phyloP scores from a whole-genome alignment of 305 asterid species.

The Coffea humblotiana region DNA sequence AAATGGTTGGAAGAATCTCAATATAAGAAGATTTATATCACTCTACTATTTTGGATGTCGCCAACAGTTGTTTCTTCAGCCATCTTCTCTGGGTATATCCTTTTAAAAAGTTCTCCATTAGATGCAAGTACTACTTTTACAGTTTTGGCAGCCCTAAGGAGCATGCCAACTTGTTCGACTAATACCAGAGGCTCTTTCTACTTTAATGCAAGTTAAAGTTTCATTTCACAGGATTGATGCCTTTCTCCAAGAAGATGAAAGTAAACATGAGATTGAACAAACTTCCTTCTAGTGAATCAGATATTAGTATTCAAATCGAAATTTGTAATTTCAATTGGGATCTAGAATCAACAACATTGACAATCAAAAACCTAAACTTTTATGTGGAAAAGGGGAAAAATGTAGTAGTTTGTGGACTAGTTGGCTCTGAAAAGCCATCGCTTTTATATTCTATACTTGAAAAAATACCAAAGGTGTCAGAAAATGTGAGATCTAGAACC shows the following conservation, averaged over 20 bases:
- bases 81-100: constrained; percentile 53
- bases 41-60: constrained; percentile 63
- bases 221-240: constrained; percentile 57
- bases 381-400: constrained; percentile 49
- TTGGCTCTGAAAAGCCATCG: constrained; percentile 78
- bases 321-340: constrained; percentile 65
- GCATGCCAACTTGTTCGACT: constrained; percentile 58
- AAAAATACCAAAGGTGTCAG: constrained; percentile 61
- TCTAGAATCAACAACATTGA: constrained; percentile 30
- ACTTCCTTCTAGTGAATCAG: constrained; percentile 15
- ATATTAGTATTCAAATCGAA: constrained; percentile 29
- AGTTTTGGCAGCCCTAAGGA: constrained; percentile 63
- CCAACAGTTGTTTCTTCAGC: constrained; percentile 66
- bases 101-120: constrained; percentile 50
- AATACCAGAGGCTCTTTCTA: constrained; percentile 65
- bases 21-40: constrained; percentile 34
- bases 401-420: constrained; percentile 71
- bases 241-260: constrained; percentile 66
- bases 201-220: constrained; percentile 63
- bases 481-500: constrained; percentile 45
- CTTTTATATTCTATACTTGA: constrained; percentile 59
- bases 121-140: constrained; percentile 67
- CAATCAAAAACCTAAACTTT: constrained; percentile 35
- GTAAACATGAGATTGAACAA: constrained; percentile 30
- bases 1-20: constrained; percentile 63